Evolutionary conservation across 768 basidiomycete species (phyloP), one percentile per base, ranked within the genome.

Genomic region (Neoboletus brunneissimus): DNA sequence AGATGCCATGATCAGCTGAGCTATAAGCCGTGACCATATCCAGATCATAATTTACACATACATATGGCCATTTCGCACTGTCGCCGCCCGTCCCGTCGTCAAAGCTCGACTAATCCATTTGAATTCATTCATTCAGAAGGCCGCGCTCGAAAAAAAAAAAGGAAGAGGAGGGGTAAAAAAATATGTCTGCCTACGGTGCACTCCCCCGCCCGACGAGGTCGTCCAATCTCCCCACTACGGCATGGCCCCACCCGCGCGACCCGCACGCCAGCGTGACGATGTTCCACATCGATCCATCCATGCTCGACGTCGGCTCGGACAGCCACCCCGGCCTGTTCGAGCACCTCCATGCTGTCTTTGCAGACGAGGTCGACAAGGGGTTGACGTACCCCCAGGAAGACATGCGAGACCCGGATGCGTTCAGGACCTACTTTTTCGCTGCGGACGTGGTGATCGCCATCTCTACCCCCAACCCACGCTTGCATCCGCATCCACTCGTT

Each of bases 381-480:
- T 64, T 75, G 59, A 92, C 94, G 9, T 96, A 95, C 71, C 93
- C 94, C 0, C 94, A 95, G 72, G 89, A 93, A 71, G 80, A 79
- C 40, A 73, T 79, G 18, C 75, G 78, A 51, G 73, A 75, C 7
- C 76, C 77, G 23, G 72, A 80, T 32, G 73, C 77, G 3, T 97
- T 94, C 72, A 81, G 79, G 55, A 75, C 77, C 12, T 93, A 92
- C 70, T 94, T 88, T 72, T 90, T 91, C 63, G 81, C 83, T 1
- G 87, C 80, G 22, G 89, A 90, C 62, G 86, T 89, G 3, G 79
- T 94, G 62, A 69, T 94, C 51, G 91, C 84, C 0, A 76, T 94
- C 27, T 3, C 29, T n/a, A 16, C n/a, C 20, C 25, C 31, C 31
- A 10, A 31, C 32, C 32, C 32, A 12, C 6, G 9, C 16, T 25